These are phyloP conservation scores for Saraca asoca DNA, from an alignment of 331 rosid species.

Conservation along the genomic window DNA sequence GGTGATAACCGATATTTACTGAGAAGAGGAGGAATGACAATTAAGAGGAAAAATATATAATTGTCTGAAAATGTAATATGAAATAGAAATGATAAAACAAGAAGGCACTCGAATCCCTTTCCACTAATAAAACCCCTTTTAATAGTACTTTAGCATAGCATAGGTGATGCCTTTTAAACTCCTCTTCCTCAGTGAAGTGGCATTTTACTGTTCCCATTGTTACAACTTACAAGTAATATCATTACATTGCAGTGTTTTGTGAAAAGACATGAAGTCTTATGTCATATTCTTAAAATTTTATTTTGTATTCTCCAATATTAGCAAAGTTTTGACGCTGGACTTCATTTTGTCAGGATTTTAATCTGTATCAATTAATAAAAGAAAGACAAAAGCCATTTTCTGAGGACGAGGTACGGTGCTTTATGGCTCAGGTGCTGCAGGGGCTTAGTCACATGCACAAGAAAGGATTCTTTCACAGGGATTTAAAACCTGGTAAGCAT, in stretches of 20 bases:
- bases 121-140: not conserved
- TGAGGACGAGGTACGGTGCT: slow-evolving; percentile 70
- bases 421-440: slow-evolving; percentile 65
- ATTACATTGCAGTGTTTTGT: not conserved
- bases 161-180: not conserved
- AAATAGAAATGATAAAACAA: slow-evolving; percentile 16
- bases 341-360: slow-evolving; percentile 59
- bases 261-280: slow-evolving; percentile 11
- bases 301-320: slow-evolving; percentile 17
- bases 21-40: slow-evolving; percentile 19
- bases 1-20: slow-evolving; percentile 9
- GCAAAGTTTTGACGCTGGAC: slow-evolving; percentile 37
- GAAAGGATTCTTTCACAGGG: slow-evolving; percentile 78
- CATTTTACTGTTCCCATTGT: too few species aligned
- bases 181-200: slow-evolving; percentile 5
- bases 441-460: slow-evolving; percentile 80
- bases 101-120: not conserved
- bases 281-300: slow-evolving; percentile 5
- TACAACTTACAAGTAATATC: not conserved
- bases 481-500: slow-evolving; percentile 76
- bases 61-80: slow-evolving; percentile 16
- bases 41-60: slow-evolving; percentile 11
- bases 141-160: slow-evolving; percentile 19
- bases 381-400: slow-evolving; percentile 67
- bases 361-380: slow-evolving; percentile 79